Evolutionary conservation across 2,329 filamentous ascomycete genomes (phyloP), one percentile per base, ranked within the genome.

Genomic region (Calonectria hawksworthii): DNA sequence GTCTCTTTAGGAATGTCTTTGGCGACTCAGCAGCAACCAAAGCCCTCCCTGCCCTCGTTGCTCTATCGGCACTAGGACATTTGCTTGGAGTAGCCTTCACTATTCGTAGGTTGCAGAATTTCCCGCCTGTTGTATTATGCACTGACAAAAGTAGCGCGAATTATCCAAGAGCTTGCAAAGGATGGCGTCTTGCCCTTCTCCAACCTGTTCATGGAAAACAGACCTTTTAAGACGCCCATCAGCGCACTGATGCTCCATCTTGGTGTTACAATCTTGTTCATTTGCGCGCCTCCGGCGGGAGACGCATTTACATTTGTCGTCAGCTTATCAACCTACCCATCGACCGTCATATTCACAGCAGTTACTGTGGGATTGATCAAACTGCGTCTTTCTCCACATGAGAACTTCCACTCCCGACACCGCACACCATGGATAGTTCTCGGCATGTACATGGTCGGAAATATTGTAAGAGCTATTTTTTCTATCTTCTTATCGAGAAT

Each of bases 261-360:
- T 0, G 78, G 73, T 1, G 78, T 80, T 1, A 79, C 77, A 0
- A 75, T 79, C 18, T 61, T 80, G 6, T 80, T 80, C 52, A 76
- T 80, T 11, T 80, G 79, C 21, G 78, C 77, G 2, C 77, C 78
- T 1, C 79, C 77, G 0, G 78, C 79, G 0, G 78, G 79, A 3
- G 78, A 80, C 18, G 77, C 76, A 21, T 80, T 80, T 66, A 80
- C 73, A 50, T 79, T 80, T 4, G 76, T 80, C 1, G 76, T 80
- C 10, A 79, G 75, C 32, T 28, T 80, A 11, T 78, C 76, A 2
- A 75, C 73, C 14, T 80, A 80, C 21, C 77, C 78, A 1, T 75
- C 75, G 0, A 78, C 78, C 0, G 73, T 79, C 9, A 34, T 80
- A 16, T 51, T 76, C 30, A 56, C 73, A 0, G 77, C 76, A 1